Conservation (phyloP, 1,284 basidiomycete genomes). For the Coniferiporia weirii region DNA sequence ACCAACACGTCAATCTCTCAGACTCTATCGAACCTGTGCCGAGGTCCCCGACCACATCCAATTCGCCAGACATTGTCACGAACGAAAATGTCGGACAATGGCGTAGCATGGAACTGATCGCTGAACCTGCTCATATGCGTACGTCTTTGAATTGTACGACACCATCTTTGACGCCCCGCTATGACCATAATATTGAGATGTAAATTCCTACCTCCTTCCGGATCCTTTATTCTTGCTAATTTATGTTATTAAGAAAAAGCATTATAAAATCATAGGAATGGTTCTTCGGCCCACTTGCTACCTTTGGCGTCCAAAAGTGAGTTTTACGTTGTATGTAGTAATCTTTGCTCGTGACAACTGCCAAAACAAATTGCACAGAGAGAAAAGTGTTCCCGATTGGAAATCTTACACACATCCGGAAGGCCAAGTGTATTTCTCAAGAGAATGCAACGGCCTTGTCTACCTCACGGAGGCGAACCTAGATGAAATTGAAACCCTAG, state of each 20-base stretch:
- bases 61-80: too few relatives aligned
- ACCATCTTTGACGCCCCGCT: neutral
- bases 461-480: too few relatives aligned
- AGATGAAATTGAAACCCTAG: neutral
- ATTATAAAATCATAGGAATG: neutral
- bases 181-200: slow-evolving; percentile 4
- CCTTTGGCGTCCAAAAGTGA: neutral
- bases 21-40: neutral
- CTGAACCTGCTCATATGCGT: neutral
- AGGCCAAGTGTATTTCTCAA: slow-evolving; percentile 7
- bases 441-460: neutral
- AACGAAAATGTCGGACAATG: too few relatives aligned
- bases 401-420: slow-evolving; percentile 5
- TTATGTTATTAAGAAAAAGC: neutral
- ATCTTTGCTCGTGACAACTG: neutral
- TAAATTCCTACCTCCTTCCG: neutral
- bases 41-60: neutral
- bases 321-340: neutral
- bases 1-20: neutral
- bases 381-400: neutral
- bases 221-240: neutral
- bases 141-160: neutral
- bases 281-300: neutral
- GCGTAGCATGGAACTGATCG: neutral
- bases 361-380: neutral